Conservation (phyloP, 202 grass and related monocot species). For the Dendrocalamus latiflorus region DNA sequence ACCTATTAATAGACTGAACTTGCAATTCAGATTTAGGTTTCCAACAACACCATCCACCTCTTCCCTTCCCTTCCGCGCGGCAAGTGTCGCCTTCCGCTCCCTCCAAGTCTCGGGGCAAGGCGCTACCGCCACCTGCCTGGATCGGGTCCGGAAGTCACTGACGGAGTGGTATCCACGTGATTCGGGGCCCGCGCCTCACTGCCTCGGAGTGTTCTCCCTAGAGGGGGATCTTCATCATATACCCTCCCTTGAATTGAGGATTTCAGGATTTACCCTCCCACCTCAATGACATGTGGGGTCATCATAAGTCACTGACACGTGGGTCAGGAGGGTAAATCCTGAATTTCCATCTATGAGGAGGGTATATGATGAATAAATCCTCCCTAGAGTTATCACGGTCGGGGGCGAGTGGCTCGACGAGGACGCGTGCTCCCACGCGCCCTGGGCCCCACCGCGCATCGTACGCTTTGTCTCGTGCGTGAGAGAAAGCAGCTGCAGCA, state of each 20-base stretch:
- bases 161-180: not conserved
- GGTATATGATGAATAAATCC: too few relatives aligned
- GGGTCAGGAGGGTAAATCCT: too few relatives aligned
- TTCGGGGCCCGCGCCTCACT: not conserved
- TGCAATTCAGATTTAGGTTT: too few relatives aligned
- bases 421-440: not conserved
- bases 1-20: too few relatives aligned
- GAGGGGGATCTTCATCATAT: too few relatives aligned
- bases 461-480: not conserved
- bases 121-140: too few relatives aligned
- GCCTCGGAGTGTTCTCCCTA: not conserved
- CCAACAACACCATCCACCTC: not conserved
- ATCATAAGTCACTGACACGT: too few relatives aligned
- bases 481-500: not conserved
- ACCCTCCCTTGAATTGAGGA: too few relatives aligned
- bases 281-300: too few relatives aligned
- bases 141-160: not conserved
- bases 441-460: not conserved
- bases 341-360: too few relatives aligned
- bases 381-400: not conserved
- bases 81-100: not conserved
- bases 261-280: too few relatives aligned
- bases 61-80: not conserved
- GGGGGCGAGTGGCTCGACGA: not conserved
- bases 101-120: not conserved